Evolutionary conservation across 2,329 filamentous ascomycete species (phyloP).

Genomic region (Pyrenochaeta sp.): DNA sequence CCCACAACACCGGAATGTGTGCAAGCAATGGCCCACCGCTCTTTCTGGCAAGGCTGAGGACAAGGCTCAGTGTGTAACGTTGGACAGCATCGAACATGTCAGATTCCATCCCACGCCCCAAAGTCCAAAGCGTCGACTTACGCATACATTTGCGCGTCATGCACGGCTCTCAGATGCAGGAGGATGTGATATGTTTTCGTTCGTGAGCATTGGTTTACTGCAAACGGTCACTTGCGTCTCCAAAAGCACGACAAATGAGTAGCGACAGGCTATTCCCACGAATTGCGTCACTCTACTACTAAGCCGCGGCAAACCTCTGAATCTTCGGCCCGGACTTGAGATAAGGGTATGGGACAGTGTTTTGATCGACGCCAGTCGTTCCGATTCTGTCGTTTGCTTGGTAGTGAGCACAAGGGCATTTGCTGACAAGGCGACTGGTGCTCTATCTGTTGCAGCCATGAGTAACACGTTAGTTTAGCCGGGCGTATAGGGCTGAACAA

Average conservation of each 20-base stretch:
- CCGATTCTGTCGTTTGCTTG: not conserved
- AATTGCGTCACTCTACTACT: too few species aligned
- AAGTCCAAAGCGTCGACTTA: not conserved
- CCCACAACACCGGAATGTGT: not conserved
- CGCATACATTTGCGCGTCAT: not conserved
- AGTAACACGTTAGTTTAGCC: not conserved
- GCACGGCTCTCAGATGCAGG: not conserved
- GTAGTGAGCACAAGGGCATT: not conserved
- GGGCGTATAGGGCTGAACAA: not conserved
- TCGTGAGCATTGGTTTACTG: not conserved
- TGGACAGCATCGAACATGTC: conserved; percentile 4
- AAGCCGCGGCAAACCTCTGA: too few species aligned
- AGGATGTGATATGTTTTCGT: not conserved
- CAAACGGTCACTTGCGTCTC: not conserved
- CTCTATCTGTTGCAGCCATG: not conserved
- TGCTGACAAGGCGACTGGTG: not conserved
- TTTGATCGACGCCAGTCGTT: not conserved
- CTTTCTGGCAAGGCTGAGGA: conserved; percentile 6
- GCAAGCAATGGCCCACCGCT: conserved; percentile 2
- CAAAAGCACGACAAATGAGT: not conserved
- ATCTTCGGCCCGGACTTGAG: not conserved
- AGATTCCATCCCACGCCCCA: not conserved
- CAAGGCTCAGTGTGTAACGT: conserved; percentile 11
- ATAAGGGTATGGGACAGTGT: not conserved
- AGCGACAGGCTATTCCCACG: not conserved